Conservation (phyloP, 148 eudicot species). For the Cornus suecica region DNA sequence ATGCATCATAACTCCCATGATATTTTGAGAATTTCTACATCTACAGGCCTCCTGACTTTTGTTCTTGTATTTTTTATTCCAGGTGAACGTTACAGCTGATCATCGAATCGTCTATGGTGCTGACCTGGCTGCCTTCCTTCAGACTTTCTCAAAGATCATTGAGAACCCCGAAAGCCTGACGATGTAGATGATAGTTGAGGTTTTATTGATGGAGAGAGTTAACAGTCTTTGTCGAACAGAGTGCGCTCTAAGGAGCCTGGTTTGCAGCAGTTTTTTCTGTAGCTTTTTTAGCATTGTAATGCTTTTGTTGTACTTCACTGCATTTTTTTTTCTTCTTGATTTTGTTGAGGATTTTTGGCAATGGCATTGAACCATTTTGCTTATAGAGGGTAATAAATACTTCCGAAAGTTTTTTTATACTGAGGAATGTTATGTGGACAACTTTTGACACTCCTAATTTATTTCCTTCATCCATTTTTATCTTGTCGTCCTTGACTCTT, state of each 20-base stretch:
- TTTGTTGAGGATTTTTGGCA: not conserved
- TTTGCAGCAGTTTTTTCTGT: not conserved
- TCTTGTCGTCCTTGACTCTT: not conserved
- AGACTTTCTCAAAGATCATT: constrained; percentile 82
- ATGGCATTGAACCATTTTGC: not conserved
- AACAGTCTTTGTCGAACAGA: constrained; percentile 4
- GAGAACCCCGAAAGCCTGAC: constrained; percentile 83
- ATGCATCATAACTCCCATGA: not conserved
- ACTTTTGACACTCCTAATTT: not conserved
- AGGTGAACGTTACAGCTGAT: constrained; percentile 96
- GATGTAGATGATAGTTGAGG: constrained; percentile 44
- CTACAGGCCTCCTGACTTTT: not conserved
- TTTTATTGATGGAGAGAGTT: not conserved
- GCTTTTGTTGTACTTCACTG: not conserved
- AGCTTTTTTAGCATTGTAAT: not conserved
- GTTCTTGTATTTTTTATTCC: constrained; percentile 11
- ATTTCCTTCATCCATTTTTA: no score
- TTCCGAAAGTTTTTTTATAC: not conserved
- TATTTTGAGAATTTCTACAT: not conserved
- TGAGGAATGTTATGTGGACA: no score
- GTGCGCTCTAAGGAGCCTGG: not conserved
- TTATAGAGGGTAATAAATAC: not conserved
- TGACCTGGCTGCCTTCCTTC: constrained; percentile 93
- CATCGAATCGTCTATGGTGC: constrained; percentile 84
- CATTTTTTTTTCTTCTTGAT: not conserved